Conservation (phyloP, 768 basidiomycete genomes). For the Mycena haematopus region DNA sequence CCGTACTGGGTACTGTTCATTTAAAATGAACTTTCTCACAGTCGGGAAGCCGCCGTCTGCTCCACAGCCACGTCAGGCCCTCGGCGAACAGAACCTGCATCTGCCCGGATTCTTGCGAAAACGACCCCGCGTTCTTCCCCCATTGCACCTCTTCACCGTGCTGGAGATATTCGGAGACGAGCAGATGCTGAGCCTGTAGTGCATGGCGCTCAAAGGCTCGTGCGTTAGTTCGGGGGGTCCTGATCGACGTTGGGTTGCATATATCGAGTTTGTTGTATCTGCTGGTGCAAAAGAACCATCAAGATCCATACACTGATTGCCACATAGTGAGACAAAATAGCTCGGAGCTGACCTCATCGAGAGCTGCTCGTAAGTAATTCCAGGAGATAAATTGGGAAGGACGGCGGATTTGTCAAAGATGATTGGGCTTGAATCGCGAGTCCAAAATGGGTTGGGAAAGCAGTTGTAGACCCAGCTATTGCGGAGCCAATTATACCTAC, state of each 20-base stretch:
- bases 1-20: not conserved
- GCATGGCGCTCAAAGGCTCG: constrained; percentile 2
- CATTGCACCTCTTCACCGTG: constrained; percentile 8
- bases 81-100: constrained; percentile 6
- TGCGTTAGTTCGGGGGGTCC: constrained; percentile 2
- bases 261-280: not conserved
- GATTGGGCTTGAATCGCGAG: constrained; percentile 1
- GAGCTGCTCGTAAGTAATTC: not conserved
- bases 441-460: constrained; percentile 6
- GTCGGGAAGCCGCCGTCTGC: constrained; percentile 5
- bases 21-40: constrained; percentile 1
- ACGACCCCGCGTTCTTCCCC: constrained; percentile 4
- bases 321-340: constrained; percentile 6
- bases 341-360: constrained; percentile 7
- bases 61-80: not conserved
- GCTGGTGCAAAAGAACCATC: not conserved
- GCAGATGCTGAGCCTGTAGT: constrained; percentile 2
- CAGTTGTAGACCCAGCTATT: constrained; percentile 4
- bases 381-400: not conserved
- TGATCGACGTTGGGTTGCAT: constrained; percentile 1
- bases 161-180: constrained; percentile 3
- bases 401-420: constrained; percentile 7
- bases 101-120: constrained; percentile 3
- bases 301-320: not conserved
- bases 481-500: constrained; percentile 13